Evolutionary conservation across 2,329 filamentous ascomycete genomes (phyloP), one percentile per base, ranked within the genome.

Genomic region (Xylariales sp.): DNA sequence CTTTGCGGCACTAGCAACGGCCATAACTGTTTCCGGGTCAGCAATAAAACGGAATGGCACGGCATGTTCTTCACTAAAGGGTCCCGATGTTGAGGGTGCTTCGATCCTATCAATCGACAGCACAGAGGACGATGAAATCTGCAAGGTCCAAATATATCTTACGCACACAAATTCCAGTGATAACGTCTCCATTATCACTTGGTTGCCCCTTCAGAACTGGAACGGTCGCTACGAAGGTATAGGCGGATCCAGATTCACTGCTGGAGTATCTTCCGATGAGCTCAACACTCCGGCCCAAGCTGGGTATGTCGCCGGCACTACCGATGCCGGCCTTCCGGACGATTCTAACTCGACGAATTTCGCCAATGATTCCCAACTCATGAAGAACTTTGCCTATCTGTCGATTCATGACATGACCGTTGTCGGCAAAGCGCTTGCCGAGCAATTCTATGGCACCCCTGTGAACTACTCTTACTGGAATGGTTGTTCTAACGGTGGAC

Each of bases 381-480:
- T 12, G 15, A 35, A 25, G 19, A 54, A 59, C 28, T 53, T 58
- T 29, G 59, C 48, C 1, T 49, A 45, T 7, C 48, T 52, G 6
- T 51, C 54, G 1, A n/a, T 62, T 0, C 43, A 55, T 5, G 61
- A 63, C 8, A 43, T 59, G 51, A 55, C 55, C 21, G 35, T 59
- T 16, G 51, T 75, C 9, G 70, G 69, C 18, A 74, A 74, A 48
- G 54, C 58, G 3, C 40, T 75, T 31, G 62, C 66, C 14, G 52
- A 54, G 44, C 57, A 54, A 25, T 65, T 72, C 39, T 76, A 68
- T 50, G 54, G 51, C 12, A 33, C 10, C 29, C 51, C 42, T 21
- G 45, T 50, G 49, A 54, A 44, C 52, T 76, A 67, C 52, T 71
- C 74, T 14, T 77, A 79, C 58, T 78, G 73, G 56, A 57, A 65